Base-by-base conservation (phyloP, 1,284 basidiomycete genomes). In the Naganishia sp. region DNA sequence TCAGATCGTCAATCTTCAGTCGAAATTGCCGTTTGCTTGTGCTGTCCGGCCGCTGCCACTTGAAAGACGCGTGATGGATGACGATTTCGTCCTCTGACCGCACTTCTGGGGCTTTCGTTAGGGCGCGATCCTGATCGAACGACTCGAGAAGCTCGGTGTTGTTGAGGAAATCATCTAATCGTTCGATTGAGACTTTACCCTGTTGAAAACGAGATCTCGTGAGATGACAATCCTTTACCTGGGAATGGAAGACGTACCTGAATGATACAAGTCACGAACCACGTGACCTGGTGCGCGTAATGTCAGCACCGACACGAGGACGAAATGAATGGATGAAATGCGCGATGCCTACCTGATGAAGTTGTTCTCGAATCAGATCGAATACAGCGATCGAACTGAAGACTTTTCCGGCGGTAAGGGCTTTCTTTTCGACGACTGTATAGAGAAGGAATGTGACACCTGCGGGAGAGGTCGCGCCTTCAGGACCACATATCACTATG, bases 381-480 rank as follows among this genome's bases (percentile, higher is more conserved):
- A 80, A 79, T 7, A 79, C 74, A 6, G 75, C 71, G 73, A 80
- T 77, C 66, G 74, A 75, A n/a, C 75, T 77, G 71, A 78, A 80
- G 41, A 80, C 77, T 68, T 71, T 76, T 7, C 78, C 72, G 9
- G 77, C 83, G 0, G 81, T 81, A 10, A 85, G 74, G 32, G 79
- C 73, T 68, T 77, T 71, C 69, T 82, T 79, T 73, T 83, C 78
- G 10, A 84, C 72, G 2, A 81, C 68, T 15, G 83, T 84, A 72
- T 85, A 88, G 42, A 85, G 84, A 7, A 83, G 82, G 74, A 86
- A 90, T 0, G 88, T 88, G 21, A 83, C 82, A 43, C 86, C 73
- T 49, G 21, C 11, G 21, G 6, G 25, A 49, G 13, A 21, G 2
- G 21, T 9, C 1, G 11, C n/a, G 11, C n/a, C 13, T 39, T 9